These are phyloP conservation scores for Mastigamoeba balamuthi DNA, from an alignment of 78 protist genomes.

Conservation along the genomic window DNA sequence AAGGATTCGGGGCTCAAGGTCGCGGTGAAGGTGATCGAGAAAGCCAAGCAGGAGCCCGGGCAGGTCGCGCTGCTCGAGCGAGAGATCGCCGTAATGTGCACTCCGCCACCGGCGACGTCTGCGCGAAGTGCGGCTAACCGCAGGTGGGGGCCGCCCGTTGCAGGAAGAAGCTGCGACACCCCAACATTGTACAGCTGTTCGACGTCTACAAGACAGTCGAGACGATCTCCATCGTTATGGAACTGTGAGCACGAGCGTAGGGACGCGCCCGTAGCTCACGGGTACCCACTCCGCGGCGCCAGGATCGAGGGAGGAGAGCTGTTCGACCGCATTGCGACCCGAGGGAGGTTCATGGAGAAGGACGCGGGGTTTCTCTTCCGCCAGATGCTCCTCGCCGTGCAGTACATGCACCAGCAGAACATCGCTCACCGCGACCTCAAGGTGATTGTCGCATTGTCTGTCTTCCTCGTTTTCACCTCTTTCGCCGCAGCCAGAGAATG, in stretches of 20 bases:
- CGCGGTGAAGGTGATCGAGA: slow-evolving; percentile 46
- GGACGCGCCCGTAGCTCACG: too few species aligned
- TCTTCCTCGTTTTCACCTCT: too few species aligned
- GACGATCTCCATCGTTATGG: slow-evolving; percentile 31
- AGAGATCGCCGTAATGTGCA: too few species aligned
- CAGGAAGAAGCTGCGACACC: too few species aligned
- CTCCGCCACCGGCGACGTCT: too few species aligned
- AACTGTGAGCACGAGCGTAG: too few species aligned
- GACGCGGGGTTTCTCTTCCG: slow-evolving; percentile 54
- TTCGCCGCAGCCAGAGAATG: slow-evolving; percentile 33
- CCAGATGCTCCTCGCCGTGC: slow-evolving; percentile 62
- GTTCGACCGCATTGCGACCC: slow-evolving; percentile 67
- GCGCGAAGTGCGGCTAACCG: too few species aligned
- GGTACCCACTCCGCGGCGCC: too few species aligned
- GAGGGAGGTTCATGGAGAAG: slow-evolving; percentile 64
- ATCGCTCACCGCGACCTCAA: slow-evolving; percentile 78
- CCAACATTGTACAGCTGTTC: slow-evolving; percentile 30
- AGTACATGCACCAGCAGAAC: slow-evolving; percentile 64
- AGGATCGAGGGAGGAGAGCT: slow-evolving; percentile 85
- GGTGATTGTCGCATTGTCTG: too few species aligned
- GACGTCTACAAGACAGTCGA: slow-evolving; percentile 39
- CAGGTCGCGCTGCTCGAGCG: slow-evolving; percentile 8
- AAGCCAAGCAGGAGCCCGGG: slow-evolving; percentile 22
- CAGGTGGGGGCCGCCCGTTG: too few species aligned
- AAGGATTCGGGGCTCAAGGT: slow-evolving; percentile 18